phyloP scores from a whole-genome alignment of 2,329 filamentous ascomycete genomes.

The Colletotrichum musicola region DNA sequence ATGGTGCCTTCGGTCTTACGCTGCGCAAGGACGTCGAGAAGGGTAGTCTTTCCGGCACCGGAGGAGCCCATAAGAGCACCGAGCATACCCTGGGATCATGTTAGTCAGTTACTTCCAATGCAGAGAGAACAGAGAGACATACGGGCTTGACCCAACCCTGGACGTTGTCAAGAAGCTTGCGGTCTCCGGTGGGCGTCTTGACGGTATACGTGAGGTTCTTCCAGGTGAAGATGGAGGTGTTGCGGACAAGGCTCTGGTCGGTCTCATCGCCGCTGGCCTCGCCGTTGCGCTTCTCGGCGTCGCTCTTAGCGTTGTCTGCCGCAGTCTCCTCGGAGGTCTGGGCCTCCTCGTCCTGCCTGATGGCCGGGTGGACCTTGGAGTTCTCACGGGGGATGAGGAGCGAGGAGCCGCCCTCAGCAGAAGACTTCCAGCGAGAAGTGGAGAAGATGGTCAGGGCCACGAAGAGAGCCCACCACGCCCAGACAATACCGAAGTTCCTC shows the following conservation, averaged over 20 bases:
- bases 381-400: slow-evolving; percentile 74
- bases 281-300: slow-evolving; percentile 36
- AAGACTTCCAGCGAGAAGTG: slow-evolving; percentile 68
- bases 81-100: slow-evolving; percentile 64
- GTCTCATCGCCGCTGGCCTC: slow-evolving; percentile 44
- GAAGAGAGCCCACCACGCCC: slow-evolving; percentile 73
- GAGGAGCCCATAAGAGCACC: slow-evolving; percentile 86
- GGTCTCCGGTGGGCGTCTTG: slow-evolving; percentile 70
- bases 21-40: slow-evolving; percentile 85
- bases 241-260: slow-evolving; percentile 63
- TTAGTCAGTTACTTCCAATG: not conserved
- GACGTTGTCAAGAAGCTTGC: slow-evolving; percentile 80
- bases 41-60: slow-evolving; percentile 87
- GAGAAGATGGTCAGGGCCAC: slow-evolving; percentile 68
- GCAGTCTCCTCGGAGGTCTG: slow-evolving; percentile 42
- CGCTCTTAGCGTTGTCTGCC: slow-evolving; percentile 50
- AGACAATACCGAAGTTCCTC: slow-evolving; percentile 73
- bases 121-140: not conserved
- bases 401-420: slow-evolving; percentile 64
- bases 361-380: slow-evolving; percentile 51
- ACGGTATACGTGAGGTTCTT: slow-evolving; percentile 79
- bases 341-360: slow-evolving; percentile 63
- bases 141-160: slow-evolving; percentile 86
- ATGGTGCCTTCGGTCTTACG: slow-evolving; percentile 84
- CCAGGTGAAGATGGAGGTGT: slow-evolving; percentile 80